Evolutionary conservation across 2,329 filamentous ascomycete genomes (phyloP).

Genomic region (Diplodia intermedia): DNA sequence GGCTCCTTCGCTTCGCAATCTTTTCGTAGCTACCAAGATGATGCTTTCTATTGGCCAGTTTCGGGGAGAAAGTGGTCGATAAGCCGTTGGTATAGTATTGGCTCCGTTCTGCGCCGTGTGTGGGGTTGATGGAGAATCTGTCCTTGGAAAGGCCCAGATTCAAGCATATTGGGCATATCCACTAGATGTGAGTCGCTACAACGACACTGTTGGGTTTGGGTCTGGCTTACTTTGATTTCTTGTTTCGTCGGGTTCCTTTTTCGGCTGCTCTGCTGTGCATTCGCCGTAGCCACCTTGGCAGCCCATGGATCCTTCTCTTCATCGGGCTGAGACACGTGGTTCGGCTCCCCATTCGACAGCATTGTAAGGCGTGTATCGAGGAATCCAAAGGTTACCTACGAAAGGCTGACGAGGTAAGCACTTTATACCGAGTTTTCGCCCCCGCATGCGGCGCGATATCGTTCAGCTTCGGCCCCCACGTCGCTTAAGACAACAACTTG

Average conservation of each 20-base stretch:
- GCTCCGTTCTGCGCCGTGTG: neutral
- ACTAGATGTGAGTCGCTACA: neutral
- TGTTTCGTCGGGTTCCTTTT: no score
- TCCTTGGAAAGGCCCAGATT: neutral
- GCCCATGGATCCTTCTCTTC: neutral
- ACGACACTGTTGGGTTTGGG: neutral
- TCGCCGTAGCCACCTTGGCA: neutral
- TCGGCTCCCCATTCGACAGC: neutral
- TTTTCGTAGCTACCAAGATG: constrained; percentile 1
- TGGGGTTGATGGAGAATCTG: neutral
- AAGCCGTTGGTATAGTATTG: neutral
- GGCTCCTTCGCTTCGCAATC: neutral
- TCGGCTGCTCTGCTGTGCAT: neutral
- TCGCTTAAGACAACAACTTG: neutral
- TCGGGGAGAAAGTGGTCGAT: neutral
- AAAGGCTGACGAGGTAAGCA: neutral
- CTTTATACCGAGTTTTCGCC: no score
- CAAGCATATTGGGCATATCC: neutral
- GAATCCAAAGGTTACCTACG: neutral
- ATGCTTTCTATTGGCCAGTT: neutral
- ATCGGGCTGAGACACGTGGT: neutral
- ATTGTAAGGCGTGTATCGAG: neutral
- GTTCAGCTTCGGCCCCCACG: neutral
- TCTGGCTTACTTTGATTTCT: neutral
- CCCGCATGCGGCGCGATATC: no score